A percentile compares a stretch with the other conserved stretches of the same genome.
phyloP scores from a whole-genome alignment of 1,284 basidiomycete species.

The Ceratobasidium papillatum region DNA sequence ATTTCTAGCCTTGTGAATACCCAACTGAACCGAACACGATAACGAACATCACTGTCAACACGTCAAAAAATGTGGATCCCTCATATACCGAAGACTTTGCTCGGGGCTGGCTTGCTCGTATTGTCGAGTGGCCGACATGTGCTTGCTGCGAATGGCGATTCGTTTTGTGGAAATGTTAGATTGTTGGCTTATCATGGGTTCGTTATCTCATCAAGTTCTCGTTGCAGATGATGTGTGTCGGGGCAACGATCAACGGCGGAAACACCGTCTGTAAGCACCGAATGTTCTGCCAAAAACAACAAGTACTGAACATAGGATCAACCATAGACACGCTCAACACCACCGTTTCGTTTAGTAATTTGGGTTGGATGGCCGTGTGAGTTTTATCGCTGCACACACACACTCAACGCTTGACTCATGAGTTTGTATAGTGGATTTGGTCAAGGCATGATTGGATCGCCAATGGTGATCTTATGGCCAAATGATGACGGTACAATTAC shows the following conservation, averaged over 20 bases:
- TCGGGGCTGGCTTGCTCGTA: not conserved
- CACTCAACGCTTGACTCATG: not conserved
- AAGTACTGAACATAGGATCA: not conserved
- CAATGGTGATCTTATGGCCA: conserved; percentile 56
- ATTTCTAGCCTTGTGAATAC: not conserved
- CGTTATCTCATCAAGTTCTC: not conserved
- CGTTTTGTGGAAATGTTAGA: conserved; percentile 24
- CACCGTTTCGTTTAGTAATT: conserved; percentile 6
- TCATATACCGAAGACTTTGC: not conserved
- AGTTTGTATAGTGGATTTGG: conserved; percentile 50
- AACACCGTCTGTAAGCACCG: conserved; percentile 12
- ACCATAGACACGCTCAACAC: conserved; percentile 39
- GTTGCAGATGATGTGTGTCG: conserved; percentile 11
- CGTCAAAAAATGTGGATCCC: conserved; percentile 16
- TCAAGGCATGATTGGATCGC: conserved; percentile 49
- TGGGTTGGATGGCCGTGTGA: conserved; percentile 43
- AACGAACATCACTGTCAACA: not conserved
- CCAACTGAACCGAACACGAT: not conserved
- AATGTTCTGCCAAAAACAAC: not conserved
- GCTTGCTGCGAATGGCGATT: conserved; percentile 18
- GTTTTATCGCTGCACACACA: not conserved
- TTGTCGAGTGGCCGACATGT: not conserved
- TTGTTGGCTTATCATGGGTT: not conserved
- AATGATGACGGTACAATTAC: conserved; percentile 53
- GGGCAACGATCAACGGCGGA: conserved; percentile 16